A percentile compares a stretch with the other conserved stretches of the same genome.
These are phyloP conservation scores for Mariannaea sp. DNA, from an alignment of 2,329 filamentous ascomycete genomes.

Conservation along the genomic window DNA sequence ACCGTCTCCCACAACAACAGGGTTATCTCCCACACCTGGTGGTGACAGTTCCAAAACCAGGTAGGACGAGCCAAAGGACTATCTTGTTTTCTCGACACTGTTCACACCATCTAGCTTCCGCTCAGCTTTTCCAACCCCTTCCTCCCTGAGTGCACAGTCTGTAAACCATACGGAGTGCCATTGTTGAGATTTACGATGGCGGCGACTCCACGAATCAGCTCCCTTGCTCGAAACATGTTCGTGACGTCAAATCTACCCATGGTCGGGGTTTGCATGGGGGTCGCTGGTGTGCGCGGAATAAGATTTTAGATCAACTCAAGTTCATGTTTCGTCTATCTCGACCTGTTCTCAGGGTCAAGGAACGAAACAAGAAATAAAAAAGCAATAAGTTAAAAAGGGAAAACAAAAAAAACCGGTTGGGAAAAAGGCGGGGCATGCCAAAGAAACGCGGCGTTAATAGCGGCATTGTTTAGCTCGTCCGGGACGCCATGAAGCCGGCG, in stretches of 20 bases:
- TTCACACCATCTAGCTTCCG: too few relatives aligned
- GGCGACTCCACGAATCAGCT: constrained; percentile 4
- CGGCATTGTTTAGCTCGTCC: constrained; percentile 30
- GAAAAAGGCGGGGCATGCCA: constrained; percentile 23
- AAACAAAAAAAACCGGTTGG: constrained; percentile 1
- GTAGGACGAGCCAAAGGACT: not conserved
- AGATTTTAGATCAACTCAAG: constrained; percentile 20
- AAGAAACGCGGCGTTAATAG: constrained; percentile 25
- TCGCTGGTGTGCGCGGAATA: too few relatives aligned
- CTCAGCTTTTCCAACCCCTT: not conserved
- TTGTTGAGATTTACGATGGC: constrained; percentile 1
- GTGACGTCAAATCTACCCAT: constrained; percentile 26
- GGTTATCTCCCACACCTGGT: constrained; percentile 6
- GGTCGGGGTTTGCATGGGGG: too few relatives aligned
- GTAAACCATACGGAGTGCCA: constrained; percentile 17
- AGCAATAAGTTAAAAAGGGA: constrained; percentile 11
- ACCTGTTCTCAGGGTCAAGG: constrained; percentile 28
- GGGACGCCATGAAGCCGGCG: constrained; percentile 34
- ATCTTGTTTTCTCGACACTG: not conserved
- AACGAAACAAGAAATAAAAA: too few relatives aligned
- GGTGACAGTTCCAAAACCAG: constrained; percentile 8
- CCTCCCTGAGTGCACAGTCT: not conserved
- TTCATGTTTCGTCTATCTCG: constrained; percentile 29
- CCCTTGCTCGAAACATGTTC: constrained; percentile 18
- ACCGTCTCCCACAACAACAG: constrained; percentile 4